These are phyloP conservation scores for Sequoia sempervirens DNA, from an alignment of 75 land plant genomes.

Conservation along the genomic window DNA sequence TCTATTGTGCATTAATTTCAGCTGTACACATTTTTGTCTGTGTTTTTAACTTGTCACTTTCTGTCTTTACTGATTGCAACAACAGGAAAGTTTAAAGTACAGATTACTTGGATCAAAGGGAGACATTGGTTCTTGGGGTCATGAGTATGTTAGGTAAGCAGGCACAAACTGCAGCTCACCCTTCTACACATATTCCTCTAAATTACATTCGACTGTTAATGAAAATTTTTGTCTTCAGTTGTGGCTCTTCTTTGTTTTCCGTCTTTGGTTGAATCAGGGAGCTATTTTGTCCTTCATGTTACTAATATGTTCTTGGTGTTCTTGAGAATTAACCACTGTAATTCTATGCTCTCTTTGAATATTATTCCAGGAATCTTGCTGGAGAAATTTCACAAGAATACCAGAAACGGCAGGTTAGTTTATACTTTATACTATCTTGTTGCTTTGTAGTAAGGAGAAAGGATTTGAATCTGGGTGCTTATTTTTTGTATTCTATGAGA, in stretches of 20 bases:
- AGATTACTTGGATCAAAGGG: constrained; percentile 87
- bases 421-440: not conserved
- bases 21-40: not conserved
- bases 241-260: not conserved
- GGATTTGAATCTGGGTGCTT: constrained; percentile 1
- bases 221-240: not conserved
- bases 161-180: not conserved
- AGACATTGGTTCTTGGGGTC: constrained; percentile 99
- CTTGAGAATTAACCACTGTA: not conserved
- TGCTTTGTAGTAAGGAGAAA: constrained; percentile 1
- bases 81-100: constrained; percentile 88
- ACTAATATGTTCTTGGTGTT: not conserved
- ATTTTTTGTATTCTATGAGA: not conserved
- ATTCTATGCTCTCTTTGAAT: not conserved
- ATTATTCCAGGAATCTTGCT: constrained; percentile 80
- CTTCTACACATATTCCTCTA: not conserved
- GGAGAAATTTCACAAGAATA: constrained; percentile 94
- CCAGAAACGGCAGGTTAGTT: constrained; percentile 81
- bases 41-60: not conserved
- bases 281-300: not conserved
- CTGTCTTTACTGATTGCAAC: not conserved
- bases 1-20: not conserved
- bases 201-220: not conserved
- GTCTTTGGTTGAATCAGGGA: not conserved
- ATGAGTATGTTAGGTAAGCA: constrained; percentile 92